A percentile compares a stretch with the other conserved stretches of the same genome.
Conservation (phyloP, 2,329 filamentous ascomycete species). For the Stemphylium beticola region DNA sequence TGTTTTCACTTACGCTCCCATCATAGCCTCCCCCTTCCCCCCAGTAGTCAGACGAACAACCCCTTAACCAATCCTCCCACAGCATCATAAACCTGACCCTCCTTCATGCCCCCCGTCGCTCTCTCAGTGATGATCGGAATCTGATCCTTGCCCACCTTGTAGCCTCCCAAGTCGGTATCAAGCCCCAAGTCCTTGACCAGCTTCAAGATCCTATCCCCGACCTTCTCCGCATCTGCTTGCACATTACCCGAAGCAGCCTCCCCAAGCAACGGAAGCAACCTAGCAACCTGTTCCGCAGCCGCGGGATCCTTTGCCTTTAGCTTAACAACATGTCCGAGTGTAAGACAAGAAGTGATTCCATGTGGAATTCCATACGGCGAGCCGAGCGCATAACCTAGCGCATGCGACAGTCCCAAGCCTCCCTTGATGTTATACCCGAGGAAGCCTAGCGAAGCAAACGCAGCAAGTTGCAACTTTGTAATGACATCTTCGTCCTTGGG, state of each 20-base stretch:
- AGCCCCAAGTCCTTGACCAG: constrained; percentile 54
- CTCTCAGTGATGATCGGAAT: constrained; percentile 52
- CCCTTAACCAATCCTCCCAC: constrained; percentile 53
- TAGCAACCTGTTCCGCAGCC: constrained; percentile 55
- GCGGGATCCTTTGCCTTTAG: constrained; percentile 56
- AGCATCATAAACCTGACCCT: constrained; percentile 51
- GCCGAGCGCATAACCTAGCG: constrained; percentile 60
- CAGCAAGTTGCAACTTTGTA: constrained; percentile 60
- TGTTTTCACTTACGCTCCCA: too few relatives aligned
- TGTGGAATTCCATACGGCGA: constrained; percentile 63
- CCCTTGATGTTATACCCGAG: constrained; percentile 59
- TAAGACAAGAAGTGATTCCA: constrained; percentile 62
- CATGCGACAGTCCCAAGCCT: constrained; percentile 57
- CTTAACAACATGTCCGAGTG: constrained; percentile 61
- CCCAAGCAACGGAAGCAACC: constrained; percentile 54
- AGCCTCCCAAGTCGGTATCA: constrained; percentile 55
- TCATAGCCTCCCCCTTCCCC: too few relatives aligned
- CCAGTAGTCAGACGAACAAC: constrained; percentile 39
- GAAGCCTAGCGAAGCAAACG: constrained; percentile 59
- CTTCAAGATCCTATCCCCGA: constrained; percentile 53
- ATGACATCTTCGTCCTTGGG: constrained; percentile 56
- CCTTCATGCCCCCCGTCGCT: constrained; percentile 52
- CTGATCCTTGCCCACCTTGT: constrained; percentile 52
- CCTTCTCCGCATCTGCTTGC: constrained; percentile 52
- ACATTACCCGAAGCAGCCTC: constrained; percentile 49